Evolutionary conservation across 73 alveolate genomes (phyloP).

Genomic region (Uronychia setigera): DNA sequence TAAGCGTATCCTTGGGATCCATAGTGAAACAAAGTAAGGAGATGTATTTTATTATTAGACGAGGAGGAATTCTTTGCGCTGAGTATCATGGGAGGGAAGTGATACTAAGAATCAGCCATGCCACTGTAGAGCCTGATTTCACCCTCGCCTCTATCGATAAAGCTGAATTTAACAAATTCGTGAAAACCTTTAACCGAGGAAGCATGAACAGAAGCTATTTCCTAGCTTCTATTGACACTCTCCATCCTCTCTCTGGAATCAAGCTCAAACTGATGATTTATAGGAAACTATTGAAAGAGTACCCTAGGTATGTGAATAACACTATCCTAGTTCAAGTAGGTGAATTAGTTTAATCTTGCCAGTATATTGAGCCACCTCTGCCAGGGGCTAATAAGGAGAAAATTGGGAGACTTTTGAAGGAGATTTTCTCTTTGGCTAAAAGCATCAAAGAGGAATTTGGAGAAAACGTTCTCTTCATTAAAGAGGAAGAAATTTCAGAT

Average conservation of each 20-base stretch:
- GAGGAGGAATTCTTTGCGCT: slow-evolving; percentile 81
- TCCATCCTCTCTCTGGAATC: slow-evolving; percentile 66
- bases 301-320: slow-evolving; percentile 26
- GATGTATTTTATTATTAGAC: slow-evolving; percentile 18
- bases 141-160: slow-evolving; percentile 43
- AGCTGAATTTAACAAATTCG: slow-evolving; percentile 9
- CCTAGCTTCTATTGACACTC: slow-evolving; percentile 55
- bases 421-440: slow-evolving; percentile 19
- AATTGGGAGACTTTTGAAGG: slow-evolving; percentile 19
- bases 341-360: background rate
- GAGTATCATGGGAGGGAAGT: slow-evolving; percentile 81
- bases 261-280: slow-evolving; percentile 48
- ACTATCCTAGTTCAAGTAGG: slow-evolving; percentile 10
- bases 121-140: slow-evolving; percentile 71
- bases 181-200: background rate
- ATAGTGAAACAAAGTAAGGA: slow-evolving; percentile 45
- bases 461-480: slow-evolving; percentile 10
- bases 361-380: background rate
- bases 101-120: slow-evolving; percentile 78
- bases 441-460: slow-evolving; percentile 50
- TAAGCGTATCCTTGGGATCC: slow-evolving; percentile 73
- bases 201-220: slow-evolving; percentile 11
- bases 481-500: slow-evolving; percentile 42
- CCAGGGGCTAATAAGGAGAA: slow-evolving; percentile 15
- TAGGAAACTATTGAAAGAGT: slow-evolving; percentile 29